Base-by-base conservation (phyloP, 2,329 filamentous ascomycete genomes). In the Xylariales sp. region DNA sequence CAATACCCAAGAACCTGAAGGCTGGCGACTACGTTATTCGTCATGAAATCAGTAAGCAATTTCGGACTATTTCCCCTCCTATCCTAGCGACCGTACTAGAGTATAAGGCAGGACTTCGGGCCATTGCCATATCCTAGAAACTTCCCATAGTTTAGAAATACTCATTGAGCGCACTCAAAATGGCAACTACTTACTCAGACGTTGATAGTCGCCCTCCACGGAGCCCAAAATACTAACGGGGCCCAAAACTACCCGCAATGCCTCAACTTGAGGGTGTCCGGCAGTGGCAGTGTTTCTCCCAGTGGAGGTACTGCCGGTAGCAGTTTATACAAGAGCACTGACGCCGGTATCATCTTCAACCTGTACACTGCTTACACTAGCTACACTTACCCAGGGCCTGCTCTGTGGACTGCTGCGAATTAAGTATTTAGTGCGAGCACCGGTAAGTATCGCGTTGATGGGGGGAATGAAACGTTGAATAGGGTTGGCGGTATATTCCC, bases 1-100 rank as follows among this genome's bases (percentile, higher is more conserved):
- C 78, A 63, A 80, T 86, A 53, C 84, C 84, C 5, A 65, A 72
- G 16, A 77, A 78, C 67, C 77, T 86, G 41, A 80, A 80, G 34
- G 73, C 83, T 1, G 84, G 84, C 49, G 80, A 84, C 72, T 86
- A 85, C 71, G 81, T 86, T 54, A 78, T 85, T 53, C 82, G 84
- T 52, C 82, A 84, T 73, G 84, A 86, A 75, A 82, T 85, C 71
- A 56, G 54, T 56, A 56, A 56, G 54, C 6, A 16, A 28, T 43
- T 34, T 14, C 1, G 5, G 39, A 41, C 4, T 6, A 16, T 28
- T 55, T 16, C 30, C 6, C n/a, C 5, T 43, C 23, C 46, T 30
- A 32, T 41, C 16, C 10, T 28, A 5, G 30, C 2, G 4, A 16
- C 9, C 30, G 5, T 10, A 1, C 18, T 30, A 43, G 7, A 3